Conservation (phyloP, 257 asterid genomes). For the Solanum chiquidenum region DNA sequence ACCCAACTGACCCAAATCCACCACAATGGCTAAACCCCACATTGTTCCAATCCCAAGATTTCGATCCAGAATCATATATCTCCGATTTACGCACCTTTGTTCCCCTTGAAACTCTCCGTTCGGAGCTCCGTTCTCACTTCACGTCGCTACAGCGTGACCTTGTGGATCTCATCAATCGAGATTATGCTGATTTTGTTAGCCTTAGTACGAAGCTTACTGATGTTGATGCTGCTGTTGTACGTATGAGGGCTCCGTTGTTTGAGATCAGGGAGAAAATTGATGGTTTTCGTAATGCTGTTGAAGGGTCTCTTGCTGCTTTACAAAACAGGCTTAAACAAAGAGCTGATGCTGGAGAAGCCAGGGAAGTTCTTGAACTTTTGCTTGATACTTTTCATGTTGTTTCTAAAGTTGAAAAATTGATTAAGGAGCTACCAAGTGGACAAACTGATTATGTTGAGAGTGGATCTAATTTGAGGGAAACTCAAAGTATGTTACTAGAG, state of each 20-base stretch:
- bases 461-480: constrained; percentile 72
- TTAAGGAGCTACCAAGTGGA: constrained; percentile 77
- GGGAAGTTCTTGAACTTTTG: constrained; percentile 83
- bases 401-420: constrained; percentile 90
- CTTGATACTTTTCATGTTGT: constrained; percentile 92
- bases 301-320: constrained; percentile 55
- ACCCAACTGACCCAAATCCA: constrained; percentile 72
- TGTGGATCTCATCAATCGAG: constrained; percentile 87
- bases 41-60: constrained; percentile 55
- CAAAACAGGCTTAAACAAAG: constrained; percentile 77
- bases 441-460: constrained; percentile 69
- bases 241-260: constrained; percentile 90
- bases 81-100: constrained; percentile 94
- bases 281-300: constrained; percentile 60
- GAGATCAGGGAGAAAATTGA: constrained; percentile 84
- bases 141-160: constrained; percentile 64
- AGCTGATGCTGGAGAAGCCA: constrained; percentile 66
- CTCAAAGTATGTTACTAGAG: constrained; percentile 95
- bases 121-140: constrained; percentile 75
- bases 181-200: constrained; percentile 83
- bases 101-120: constrained; percentile 81
- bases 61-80: constrained; percentile 83
- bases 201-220: constrained; percentile 90
- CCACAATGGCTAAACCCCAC: constrained; percentile 73
- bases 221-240: constrained; percentile 82